Base-by-base conservation (phyloP, 1,139 yeast species). In the Suhomyces bolitotheri region DNA sequence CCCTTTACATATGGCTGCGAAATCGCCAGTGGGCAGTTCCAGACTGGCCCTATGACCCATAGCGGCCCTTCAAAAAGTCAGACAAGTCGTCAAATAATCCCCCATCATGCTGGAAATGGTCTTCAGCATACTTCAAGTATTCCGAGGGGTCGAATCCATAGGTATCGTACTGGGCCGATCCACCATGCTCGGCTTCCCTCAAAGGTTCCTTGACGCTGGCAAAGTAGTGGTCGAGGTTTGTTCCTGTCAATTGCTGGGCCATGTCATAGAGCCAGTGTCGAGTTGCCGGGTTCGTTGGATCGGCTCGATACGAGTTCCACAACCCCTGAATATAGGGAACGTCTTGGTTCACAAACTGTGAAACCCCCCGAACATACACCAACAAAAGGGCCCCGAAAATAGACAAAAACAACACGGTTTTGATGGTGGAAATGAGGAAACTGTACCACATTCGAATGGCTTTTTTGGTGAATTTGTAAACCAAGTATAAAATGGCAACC, bases 371-470 rank as follows among this genome's bases (percentile, higher is more conserved):
- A 19, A 50, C 31, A 31, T 54, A 53, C 2, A 52, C 24, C 7
- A 47, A 35, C 8, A 44, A 34, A 2, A 45, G 27, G n/a, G 40
- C 16, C 17, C 32, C 14, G 9, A 45, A 22, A 6, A 49, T 16
- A 4, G 41, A 24, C 34, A 46, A 26, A 4, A 44, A 31, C 7
- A 53, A n/a, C 16, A 41, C 17, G 7, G 47, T 40, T 44, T 62
- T 63, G 13, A 60, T 21, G 8, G 51, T 39, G n/a, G 50, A 37
- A 17, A 57, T 38, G 8, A 61, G 33, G 28, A 62, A 43, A 8
- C 48, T 40, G 25, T 58, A 27, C 69, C 70, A 64, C 40, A 62
- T 44, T 35, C 43, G 45, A 4, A 62, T 14, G 16, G 62, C 36
- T 27, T 53, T 40, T 6, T 50, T 32, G 12, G 53, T 29, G 22